Conservation (phyloP, 2,329 filamentous ascomycete species). For the Eutypa lata region DNA sequence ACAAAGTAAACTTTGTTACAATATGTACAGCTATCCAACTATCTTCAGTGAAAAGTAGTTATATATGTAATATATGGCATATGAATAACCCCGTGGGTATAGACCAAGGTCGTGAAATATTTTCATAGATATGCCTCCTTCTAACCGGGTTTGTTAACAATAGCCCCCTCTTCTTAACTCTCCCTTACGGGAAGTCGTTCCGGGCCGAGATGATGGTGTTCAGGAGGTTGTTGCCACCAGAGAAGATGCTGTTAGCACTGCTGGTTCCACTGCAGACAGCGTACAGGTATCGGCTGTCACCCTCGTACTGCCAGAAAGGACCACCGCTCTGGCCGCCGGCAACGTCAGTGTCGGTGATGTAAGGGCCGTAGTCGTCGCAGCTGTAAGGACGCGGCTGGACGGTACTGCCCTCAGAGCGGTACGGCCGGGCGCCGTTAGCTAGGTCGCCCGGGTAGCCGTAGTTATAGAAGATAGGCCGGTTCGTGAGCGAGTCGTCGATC, state of each 20-base stretch:
- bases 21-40: no score
- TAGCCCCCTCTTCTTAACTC: neutral
- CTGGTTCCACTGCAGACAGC: neutral
- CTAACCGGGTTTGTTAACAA: neutral
- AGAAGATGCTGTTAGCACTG: neutral
- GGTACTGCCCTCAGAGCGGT: constrained; percentile 1
- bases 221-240: neutral
- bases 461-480: constrained; percentile 1
- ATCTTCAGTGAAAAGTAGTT: no score
- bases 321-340: constrained; percentile 2
- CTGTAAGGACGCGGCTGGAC: neutral
- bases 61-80: no score
- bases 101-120: no score
- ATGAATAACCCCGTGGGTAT: no score
- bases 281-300: neutral
- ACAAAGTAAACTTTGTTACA: no score
- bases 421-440: neutral
- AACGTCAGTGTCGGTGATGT: constrained; percentile 2
- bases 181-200: neutral
- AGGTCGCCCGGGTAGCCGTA: constrained; percentile 5
- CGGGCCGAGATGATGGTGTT: neutral
- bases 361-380: constrained; percentile 2
- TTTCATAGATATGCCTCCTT: no score
- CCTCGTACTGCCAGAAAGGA: constrained; percentile 1
- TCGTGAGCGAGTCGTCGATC: neutral